phyloP scores from a whole-genome alignment of 768 basidiomycete genomes.

The Neoboletus brunneissimus region DNA sequence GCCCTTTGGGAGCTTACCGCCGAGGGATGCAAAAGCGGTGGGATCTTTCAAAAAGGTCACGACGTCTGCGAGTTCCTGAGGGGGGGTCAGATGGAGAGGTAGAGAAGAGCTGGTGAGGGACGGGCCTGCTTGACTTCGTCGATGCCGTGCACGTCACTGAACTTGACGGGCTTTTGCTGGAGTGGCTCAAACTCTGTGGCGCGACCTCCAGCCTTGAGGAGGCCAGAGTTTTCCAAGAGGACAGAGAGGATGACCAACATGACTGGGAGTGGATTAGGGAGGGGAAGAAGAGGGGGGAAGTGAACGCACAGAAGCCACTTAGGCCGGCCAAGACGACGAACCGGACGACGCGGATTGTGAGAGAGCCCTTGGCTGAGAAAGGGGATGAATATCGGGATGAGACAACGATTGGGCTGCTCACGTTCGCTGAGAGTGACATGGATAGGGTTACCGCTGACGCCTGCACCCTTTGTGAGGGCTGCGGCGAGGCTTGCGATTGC shows the following conservation, averaged over 20 bases:
- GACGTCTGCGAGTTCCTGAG: slow-evolving; percentile 87
- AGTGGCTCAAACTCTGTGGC: slow-evolving; percentile 81
- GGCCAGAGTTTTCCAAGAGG: slow-evolving; percentile 88
- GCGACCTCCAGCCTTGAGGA: slow-evolving; percentile 84
- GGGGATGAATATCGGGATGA: neutral
- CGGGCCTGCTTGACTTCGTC: slow-evolving; percentile 92
- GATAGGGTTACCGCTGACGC: slow-evolving; percentile 57
- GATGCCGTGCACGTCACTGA: slow-evolving; percentile 94
- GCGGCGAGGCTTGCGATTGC: slow-evolving; percentile 44
- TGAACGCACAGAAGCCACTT: slow-evolving; percentile 61
- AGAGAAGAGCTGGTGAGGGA: slow-evolving; percentile 3
- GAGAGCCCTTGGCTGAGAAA: slow-evolving; percentile 60
- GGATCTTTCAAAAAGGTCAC: slow-evolving; percentile 96
- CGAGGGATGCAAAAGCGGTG: slow-evolving; percentile 81
- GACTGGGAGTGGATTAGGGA: slow-evolving; percentile 41
- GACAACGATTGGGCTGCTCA: slow-evolving; percentile 35
- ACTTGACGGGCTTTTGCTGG: slow-evolving; percentile 80
- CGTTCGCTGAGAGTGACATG: slow-evolving; percentile 82
- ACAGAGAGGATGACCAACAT: slow-evolving; percentile 84
- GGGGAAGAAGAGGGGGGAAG: neutral
- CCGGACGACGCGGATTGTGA: slow-evolving; percentile 59
- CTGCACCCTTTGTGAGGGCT: slow-evolving; percentile 41
- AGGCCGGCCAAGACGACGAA: slow-evolving; percentile 57
- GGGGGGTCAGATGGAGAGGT: slow-evolving; percentile 3
- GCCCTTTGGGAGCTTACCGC: slow-evolving; percentile 93